A percentile compares a stretch with the other conserved stretches of the same genome.
phyloP scores from a whole-genome alignment of 352 stramenopile species.

The Hyphochytrium catenoides region DNA sequence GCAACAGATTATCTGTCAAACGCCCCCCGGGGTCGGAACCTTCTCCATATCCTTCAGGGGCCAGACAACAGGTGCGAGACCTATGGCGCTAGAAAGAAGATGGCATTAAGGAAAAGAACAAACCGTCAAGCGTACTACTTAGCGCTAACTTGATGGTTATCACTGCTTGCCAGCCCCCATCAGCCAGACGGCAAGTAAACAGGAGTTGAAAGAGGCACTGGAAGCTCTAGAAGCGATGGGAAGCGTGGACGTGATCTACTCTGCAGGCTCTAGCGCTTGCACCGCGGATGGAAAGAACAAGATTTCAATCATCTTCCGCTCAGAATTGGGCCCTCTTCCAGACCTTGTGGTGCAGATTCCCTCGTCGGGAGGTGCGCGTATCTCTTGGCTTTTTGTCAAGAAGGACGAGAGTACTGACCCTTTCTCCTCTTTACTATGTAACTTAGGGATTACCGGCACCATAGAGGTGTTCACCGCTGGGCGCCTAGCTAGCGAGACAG shows the following conservation, averaged over 20 bases:
- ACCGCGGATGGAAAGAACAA: constrained; percentile 20
- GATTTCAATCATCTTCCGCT: constrained; percentile 34
- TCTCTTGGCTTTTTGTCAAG: no score
- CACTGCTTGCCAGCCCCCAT: no score
- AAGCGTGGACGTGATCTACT: constrained; percentile 25
- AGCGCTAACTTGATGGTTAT: constrained; percentile 7
- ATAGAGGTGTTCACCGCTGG: no score
- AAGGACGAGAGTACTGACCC: no score
- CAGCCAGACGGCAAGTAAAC: no score
- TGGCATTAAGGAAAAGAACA: not conserved
- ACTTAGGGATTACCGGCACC: no score
- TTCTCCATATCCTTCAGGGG: constrained; percentile 42
- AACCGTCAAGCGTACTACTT: no score
- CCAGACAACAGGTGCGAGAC: constrained; percentile 10
- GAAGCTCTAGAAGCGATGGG: constrained; percentile 16
- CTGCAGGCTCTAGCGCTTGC: constrained; percentile 18
- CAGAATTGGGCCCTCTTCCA: constrained; percentile 21
- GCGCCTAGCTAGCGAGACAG: no score
- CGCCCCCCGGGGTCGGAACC: constrained; percentile 14
- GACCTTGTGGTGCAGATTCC: no score
- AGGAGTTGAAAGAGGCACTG: constrained; percentile 19
- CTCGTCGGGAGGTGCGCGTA: no score
- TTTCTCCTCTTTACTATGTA: no score
- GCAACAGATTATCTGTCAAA: constrained; percentile 28
- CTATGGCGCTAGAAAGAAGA: not conserved